Evolutionary conservation across 768 basidiomycete species (phyloP), one percentile per base, ranked within the genome.

Genomic region (Lactarius pseudohatsudake): DNA sequence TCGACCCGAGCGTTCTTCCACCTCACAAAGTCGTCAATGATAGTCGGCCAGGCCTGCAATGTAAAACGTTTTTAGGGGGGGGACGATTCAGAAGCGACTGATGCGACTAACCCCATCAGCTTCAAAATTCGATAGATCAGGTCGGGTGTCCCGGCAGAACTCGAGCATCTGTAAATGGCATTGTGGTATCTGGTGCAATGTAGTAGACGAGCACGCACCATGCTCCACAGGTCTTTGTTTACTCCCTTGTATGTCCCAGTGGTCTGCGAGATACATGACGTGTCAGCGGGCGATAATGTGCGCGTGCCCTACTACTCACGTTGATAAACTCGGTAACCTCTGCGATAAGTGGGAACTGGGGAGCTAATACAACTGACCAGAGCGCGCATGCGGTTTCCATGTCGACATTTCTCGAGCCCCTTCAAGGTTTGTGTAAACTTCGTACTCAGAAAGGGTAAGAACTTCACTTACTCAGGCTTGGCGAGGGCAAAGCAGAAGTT

Each of bases 141-240:
- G 81, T 16, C 82, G 78, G 28, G 92, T 81, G 2, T 84, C 84
- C 68, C 81, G 80, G 69, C 86, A 89, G 73, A 94, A 94, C 73
- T 92, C 92, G 47, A 87, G 80, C 78, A 90, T 86, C 90, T 92
- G 73, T 8, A 62, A 61, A 53, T 47, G 34, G 6, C 15, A 4
- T 38, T n/a, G 22, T 34, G 30, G 57, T 61, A 60, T 34, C 28
- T 28, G 28, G 28, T 22, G 47, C 20, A 28, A 54, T 13, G 36
- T 13, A 20, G 43, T 64, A 30, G 40, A 30, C 47, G 30, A 47
- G 43, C 34, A 77, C 81, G 16, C 66, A 90, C 91, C 92, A 94
- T 94, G 64, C 76, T 84, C 92, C 92, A 95, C 10, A 93, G 77
- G 76, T 95, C 92, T 72, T 91, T 91, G 75, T 92, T 94, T 16